phyloP scores from a whole-genome alignment of 768 basidiomycete species.

The Lentinula detonsa region DNA sequence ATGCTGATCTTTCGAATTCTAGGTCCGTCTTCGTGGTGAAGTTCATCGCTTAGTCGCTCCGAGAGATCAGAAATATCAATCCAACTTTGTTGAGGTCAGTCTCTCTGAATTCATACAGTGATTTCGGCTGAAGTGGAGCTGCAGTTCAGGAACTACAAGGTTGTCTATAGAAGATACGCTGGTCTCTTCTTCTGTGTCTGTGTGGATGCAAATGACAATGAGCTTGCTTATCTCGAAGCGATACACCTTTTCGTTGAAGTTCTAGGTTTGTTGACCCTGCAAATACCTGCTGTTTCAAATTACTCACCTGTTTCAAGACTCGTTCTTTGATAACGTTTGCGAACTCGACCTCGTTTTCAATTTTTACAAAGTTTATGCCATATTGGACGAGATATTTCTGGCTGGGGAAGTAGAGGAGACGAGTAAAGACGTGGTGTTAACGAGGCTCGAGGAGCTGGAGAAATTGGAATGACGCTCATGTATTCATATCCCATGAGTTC shows the following conservation, averaged over 20 bases:
- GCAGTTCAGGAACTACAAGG: slow-evolving; percentile 96
- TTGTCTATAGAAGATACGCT: slow-evolving; percentile 95
- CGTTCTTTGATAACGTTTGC: slow-evolving; percentile 99
- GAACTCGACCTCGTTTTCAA: slow-evolving; percentile 98
- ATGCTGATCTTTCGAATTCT: not conserved
- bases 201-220: slow-evolving; percentile 97
- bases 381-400: slow-evolving; percentile 96
- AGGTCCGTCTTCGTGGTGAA: slow-evolving; percentile 93
- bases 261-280: slow-evolving; percentile 54
- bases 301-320: slow-evolving; percentile 44
- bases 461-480: slow-evolving; percentile 64
- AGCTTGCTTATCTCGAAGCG: slow-evolving; percentile 93
- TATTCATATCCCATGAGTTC: not conserved
- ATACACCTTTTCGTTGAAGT: slow-evolving; percentile 99
- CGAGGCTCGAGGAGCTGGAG: slow-evolving; percentile 87
- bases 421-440: slow-evolving; percentile 91
- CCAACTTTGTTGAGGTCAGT: slow-evolving; percentile 95
- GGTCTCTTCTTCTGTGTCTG: slow-evolving; percentile 98
- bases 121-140: slow-evolving; percentile 2
- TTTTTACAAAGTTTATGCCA: slow-evolving; percentile 99
- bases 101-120: slow-evolving; percentile 2
- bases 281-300: not conserved
- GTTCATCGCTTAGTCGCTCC: slow-evolving; percentile 96
- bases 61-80: slow-evolving; percentile 97
- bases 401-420: slow-evolving; percentile 99